phyloP scores from a whole-genome alignment of 192 early-diverging fungal species.

The Chytriomyces sp. region DNA sequence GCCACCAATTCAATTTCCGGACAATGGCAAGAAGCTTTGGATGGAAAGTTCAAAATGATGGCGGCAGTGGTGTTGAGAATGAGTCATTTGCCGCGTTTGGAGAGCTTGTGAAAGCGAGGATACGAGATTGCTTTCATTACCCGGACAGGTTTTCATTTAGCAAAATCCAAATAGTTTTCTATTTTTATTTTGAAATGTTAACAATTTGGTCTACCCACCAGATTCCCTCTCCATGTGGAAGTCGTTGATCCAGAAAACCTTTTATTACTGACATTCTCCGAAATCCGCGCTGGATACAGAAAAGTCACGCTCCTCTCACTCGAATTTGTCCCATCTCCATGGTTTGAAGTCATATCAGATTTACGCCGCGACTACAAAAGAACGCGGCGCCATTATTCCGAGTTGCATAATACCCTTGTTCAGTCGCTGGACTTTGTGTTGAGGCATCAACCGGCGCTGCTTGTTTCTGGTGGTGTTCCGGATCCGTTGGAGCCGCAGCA shows the following conservation, averaged over 20 bases:
- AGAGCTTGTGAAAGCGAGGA: slow-evolving; percentile 25
- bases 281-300: slow-evolving; percentile 41
- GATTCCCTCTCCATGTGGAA: slow-evolving; percentile 23
- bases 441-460: slow-evolving; percentile 28
- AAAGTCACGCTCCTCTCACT: slow-evolving; percentile 31
- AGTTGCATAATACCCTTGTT: slow-evolving; percentile 25
- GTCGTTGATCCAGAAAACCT: slow-evolving; percentile 7
- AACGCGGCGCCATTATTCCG: slow-evolving; percentile 28
- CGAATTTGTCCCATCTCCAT: slow-evolving; percentile 37
- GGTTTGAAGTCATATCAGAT: slow-evolving; percentile 32
- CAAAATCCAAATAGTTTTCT: too few species aligned
- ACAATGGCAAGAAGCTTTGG: slow-evolving; percentile 32
- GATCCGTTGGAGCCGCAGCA: slow-evolving; percentile 31
- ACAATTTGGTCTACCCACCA: background rate
- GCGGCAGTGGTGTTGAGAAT: background rate
- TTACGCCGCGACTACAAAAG: slow-evolving; percentile 35
- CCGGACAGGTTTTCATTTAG: slow-evolving; percentile 27
- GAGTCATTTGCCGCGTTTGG: slow-evolving; percentile 39
- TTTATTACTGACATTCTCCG: slow-evolving; percentile 34
- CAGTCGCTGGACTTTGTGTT: slow-evolving; percentile 38
- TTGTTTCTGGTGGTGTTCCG: slow-evolving; percentile 29
- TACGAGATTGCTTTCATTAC: slow-evolving; percentile 33
- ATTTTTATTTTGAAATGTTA: background rate
- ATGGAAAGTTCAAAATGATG: slow-evolving; percentile 26
- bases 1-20: slow-evolving; percentile 43